A percentile compares a stretch with the other conserved stretches of the same genome.
Conservation (phyloP, 805 yeast genomes). For the Ogataea degrootiae region DNA sequence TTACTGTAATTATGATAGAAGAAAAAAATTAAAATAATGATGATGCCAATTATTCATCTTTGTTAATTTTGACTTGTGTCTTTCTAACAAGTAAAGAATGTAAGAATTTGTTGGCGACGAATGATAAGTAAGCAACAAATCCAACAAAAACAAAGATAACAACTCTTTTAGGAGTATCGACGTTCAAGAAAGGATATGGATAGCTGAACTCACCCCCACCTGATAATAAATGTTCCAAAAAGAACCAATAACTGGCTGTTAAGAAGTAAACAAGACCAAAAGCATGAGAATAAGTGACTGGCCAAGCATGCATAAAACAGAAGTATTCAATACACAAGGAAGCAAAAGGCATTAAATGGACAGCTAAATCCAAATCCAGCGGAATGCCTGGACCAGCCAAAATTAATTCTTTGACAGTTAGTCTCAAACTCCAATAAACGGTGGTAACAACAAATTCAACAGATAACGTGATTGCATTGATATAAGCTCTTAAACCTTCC, state of each 20-base stretch:
- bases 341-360: slow-evolving; percentile 56
- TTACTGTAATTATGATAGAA: no score
- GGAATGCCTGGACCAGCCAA: slow-evolving; percentile 40
- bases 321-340: slow-evolving; percentile 53
- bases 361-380: slow-evolving; percentile 45
- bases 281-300: slow-evolving; percentile 32
- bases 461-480: slow-evolving; percentile 52
- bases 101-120: slow-evolving; percentile 17
- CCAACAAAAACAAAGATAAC: slow-evolving; percentile 46
- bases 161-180: slow-evolving; percentile 38
- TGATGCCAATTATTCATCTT: no score
- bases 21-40: no score
- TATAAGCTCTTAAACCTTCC: slow-evolving; percentile 30
- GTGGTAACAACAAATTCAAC: slow-evolving; percentile 56
- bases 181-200: slow-evolving; percentile 69
- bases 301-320: slow-evolving; percentile 44
- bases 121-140: slow-evolving; percentile 30
- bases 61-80: not conserved
- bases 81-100: slow-evolving; percentile 5
- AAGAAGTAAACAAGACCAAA: slow-evolving; percentile 34
- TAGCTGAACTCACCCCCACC: slow-evolving; percentile 34
- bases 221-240: slow-evolving; percentile 40
- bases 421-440: slow-evolving; percentile 66
- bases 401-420: slow-evolving; percentile 48
- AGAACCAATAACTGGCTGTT: slow-evolving; percentile 49